A percentile compares a stretch with the other conserved stretches of the same genome.
These are phyloP conservation scores for Nakazawaea holstii DNA, from an alignment of 805 yeast genomes.

Conservation along the genomic window DNA sequence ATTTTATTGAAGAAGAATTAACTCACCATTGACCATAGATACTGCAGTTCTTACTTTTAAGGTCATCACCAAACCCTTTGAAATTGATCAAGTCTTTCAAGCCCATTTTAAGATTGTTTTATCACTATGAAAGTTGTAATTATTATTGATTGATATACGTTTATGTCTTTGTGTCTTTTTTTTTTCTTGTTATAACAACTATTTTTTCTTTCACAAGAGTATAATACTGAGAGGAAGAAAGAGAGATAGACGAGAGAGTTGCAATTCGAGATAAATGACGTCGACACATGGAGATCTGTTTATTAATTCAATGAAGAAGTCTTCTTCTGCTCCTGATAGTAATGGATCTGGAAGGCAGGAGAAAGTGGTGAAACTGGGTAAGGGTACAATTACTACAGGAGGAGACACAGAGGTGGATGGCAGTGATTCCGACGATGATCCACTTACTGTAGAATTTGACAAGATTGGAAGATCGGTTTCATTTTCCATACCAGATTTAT, in stretches of 20 bases:
- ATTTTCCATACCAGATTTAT: slow-evolving; percentile 23
- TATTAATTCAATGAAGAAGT: too few species aligned
- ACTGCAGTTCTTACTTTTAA: slow-evolving; percentile 64
- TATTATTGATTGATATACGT: background rate
- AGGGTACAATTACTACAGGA: background rate
- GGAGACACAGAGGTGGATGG: slow-evolving; percentile 11
- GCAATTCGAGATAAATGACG: too few species aligned
- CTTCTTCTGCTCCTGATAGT: too few species aligned
- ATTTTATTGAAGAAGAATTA: background rate
- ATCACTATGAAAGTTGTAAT: background rate
- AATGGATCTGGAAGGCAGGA: too few species aligned
- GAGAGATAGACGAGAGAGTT: too few species aligned
- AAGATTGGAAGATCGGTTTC: slow-evolving; percentile 38
- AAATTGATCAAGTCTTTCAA: slow-evolving; percentile 41
- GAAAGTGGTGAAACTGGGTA: too few species aligned
- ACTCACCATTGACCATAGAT: slow-evolving; percentile 70
- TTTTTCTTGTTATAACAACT: too few species aligned
- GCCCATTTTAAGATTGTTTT: slow-evolving; percentile 29
- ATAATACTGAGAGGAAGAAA: too few species aligned
- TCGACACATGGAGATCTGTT: too few species aligned
- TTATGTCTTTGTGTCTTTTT: too few species aligned
- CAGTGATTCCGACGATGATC: slow-evolving; percentile 26
- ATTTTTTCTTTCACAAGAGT: too few species aligned
- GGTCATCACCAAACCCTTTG: slow-evolving; percentile 47
- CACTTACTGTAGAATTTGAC: slow-evolving; percentile 42